Percentiles rank a stretch among this genome's conserved stretches.
phyloP scores from a whole-genome alignment of 257 asterid species.

The Petrea volubilis region DNA sequence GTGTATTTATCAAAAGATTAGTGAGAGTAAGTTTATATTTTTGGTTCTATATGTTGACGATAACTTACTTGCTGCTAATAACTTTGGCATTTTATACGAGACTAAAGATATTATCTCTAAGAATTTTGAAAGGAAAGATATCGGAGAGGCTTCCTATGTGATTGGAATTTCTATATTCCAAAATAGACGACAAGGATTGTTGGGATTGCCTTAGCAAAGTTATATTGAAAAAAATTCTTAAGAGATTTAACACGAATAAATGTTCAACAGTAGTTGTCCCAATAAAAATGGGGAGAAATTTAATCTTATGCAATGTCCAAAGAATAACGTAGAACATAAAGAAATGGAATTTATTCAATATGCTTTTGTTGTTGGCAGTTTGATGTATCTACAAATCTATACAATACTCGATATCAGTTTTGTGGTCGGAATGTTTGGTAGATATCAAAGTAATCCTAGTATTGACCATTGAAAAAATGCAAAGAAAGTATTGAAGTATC shows the following conservation, averaged over 20 bases:
- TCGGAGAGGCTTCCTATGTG: too few relatives aligned
- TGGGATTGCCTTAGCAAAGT: background rate
- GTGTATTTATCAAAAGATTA: background rate
- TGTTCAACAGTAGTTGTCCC: background rate
- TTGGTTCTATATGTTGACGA: background rate
- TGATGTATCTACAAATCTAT: background rate
- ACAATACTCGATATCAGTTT: background rate
- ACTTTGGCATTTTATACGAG: background rate
- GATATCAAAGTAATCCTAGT: background rate
- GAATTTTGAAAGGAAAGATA: background rate
- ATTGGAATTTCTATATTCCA: too few relatives aligned
- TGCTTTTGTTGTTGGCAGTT: background rate
- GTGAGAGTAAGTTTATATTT: background rate
- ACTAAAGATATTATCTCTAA: background rate
- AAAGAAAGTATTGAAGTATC: background rate
- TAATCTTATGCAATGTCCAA: too few relatives aligned
- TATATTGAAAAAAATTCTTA: background rate
- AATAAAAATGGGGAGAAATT: background rate
- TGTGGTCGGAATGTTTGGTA: background rate
- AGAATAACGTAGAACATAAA: background rate
- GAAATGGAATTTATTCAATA: background rate
- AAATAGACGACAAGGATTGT: background rate
- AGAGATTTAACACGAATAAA: background rate
- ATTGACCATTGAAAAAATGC: background rate
- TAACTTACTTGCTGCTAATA: background rate